Evolutionary conservation across 208 protist species (phyloP), one percentile per base, ranked within the genome.

Genomic region (Trichomonas vaginalis): DNA sequence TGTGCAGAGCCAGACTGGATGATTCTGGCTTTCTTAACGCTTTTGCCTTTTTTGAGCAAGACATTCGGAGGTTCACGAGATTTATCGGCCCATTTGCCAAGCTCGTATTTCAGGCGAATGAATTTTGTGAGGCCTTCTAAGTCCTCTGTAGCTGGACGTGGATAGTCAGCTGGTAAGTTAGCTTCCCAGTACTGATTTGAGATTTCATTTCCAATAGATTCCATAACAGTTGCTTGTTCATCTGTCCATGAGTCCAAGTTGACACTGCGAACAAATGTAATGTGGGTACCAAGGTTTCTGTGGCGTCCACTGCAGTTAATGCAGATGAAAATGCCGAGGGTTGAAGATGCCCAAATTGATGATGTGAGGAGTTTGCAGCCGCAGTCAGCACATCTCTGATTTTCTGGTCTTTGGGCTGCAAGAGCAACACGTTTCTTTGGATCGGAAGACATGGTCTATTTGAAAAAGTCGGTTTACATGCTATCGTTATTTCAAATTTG

Each of bases 241-340:
- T 49, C 51, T 9, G 87, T 97, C 97, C 97, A 97, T 12, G 48
- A 92, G 95, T 97, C 97, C 1, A 97, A 87, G 39, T 88, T 97
- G 17, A 96, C 45, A 51, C 49, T 96, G 40, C 96, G 96, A 40
- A 97, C 96, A 4, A 92, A 49, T 15, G 97, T 97, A 32, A 98
- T 97, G 92, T 97, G 97, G 27, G 96, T 96, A 42, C 97, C 97
- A 27, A 98, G 49, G 40, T 62, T 95, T 27, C 97, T 82, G 95
- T 98, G 97, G 12, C 97, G 48, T 17, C 97, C 97, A 42, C 97
- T 95, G 95, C 97, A 98, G 37, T 96, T 90, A 56, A 97, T 97
- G 96, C 97, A 98, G 15, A 98, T 79, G 95, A 97, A 98, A 10
- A 97, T 56, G 27, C 97, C 97, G 17, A 97, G 88, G 87, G 97